A percentile compares a stretch with the other conserved stretches of the same genome.
Evolutionary conservation across 305 asterid species (phyloP).

Genomic region (Nicotiana rustica): DNA sequence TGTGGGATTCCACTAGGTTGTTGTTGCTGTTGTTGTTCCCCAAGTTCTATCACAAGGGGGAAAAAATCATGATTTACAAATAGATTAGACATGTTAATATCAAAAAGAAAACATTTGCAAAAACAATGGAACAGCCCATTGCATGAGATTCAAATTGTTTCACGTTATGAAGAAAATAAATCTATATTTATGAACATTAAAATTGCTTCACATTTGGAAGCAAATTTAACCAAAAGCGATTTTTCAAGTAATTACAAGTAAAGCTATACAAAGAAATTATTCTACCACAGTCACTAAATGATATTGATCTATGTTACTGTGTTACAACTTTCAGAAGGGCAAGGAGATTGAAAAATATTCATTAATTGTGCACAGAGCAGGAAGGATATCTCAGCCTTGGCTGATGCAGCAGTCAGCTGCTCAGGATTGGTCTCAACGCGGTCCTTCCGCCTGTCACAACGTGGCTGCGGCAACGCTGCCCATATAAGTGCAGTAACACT

Average conservation of each 20-base stretch:
- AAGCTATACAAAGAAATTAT: neutral
- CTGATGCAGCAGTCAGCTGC: constrained; percentile 98
- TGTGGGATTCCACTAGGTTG: no score
- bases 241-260: constrained; percentile 1
- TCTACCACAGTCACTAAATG: neutral
- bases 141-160: constrained; percentile 20
- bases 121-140: neutral
- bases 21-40: no score
- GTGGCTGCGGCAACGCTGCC: constrained; percentile 99
- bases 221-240: neutral
- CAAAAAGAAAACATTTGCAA: neutral
- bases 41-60: no score
- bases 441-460: constrained; percentile 93
- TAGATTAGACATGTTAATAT: neutral
- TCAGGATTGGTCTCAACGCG: constrained; percentile 99
- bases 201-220: constrained; percentile 12
- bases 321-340: neutral
- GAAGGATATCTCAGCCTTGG: constrained; percentile 98
- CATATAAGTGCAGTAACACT: constrained; percentile 84
- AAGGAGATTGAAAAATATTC: neutral
- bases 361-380: constrained; percentile 25
- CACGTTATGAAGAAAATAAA: constrained; percentile 3
- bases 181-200: neutral
- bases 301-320: neutral
- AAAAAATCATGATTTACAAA: neutral